Percentiles rank a stretch among this genome's conserved stretches.
Conservation (phyloP, 352 stramenopile genomes). For the Globisporangium ultimum region DNA sequence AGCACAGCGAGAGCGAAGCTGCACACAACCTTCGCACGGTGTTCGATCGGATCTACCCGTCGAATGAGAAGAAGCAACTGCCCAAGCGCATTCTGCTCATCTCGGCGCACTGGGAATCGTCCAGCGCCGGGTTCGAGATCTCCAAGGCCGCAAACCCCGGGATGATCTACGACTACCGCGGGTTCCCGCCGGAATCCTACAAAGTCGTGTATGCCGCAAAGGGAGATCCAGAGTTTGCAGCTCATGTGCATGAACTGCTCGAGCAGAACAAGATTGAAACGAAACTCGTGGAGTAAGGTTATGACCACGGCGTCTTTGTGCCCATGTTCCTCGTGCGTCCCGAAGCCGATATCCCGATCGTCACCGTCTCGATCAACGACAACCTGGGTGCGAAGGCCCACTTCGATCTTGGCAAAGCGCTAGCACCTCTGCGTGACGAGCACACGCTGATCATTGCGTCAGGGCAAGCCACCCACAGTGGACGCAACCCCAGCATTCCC, state of each 20-base stretch:
- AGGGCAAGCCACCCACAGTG: constrained; percentile 38
- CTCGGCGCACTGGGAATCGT: constrained; percentile 84
- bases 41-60: background rate
- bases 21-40: background rate
- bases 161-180: constrained; percentile 90
- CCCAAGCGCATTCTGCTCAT: constrained; percentile 80
- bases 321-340: constrained; percentile 88
- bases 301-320: constrained; percentile 93
- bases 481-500: constrained; percentile 15
- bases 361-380: constrained; percentile 69
- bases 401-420: constrained; percentile 49
- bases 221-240: constrained; percentile 66
- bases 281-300: constrained; percentile 55
- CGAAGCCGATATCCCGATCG: constrained; percentile 84
- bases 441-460: constrained; percentile 74
- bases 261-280: constrained; percentile 38
- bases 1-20: background rate
- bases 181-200: constrained; percentile 86
- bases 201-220: constrained; percentile 77
- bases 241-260: constrained; percentile 64
- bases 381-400: constrained; percentile 32
- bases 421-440: constrained; percentile 51
- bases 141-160: constrained; percentile 39
- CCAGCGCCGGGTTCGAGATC: constrained; percentile 33
- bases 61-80: constrained; percentile 19